A percentile compares a stretch with the other conserved stretches of the same genome.
phyloP scores from a whole-genome alignment of 495 filamentous ascomycete genomes.

The Talaromyces trachyspermus region DNA sequence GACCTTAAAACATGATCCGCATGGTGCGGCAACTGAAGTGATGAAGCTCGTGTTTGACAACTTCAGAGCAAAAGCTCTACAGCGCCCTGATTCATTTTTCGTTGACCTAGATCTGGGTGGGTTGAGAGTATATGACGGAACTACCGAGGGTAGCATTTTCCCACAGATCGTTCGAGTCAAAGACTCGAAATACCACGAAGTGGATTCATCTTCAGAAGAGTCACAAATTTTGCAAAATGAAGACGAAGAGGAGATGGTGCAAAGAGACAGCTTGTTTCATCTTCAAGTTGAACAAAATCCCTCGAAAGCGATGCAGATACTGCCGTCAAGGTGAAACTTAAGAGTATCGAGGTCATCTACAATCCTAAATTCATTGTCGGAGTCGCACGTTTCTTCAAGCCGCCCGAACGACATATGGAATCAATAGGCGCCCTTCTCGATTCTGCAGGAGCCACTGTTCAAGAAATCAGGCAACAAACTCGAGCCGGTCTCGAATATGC shows the following conservation, averaged over 20 bases:
- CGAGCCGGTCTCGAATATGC: slow-evolving; percentile 93
- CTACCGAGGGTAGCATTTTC: slow-evolving; percentile 80
- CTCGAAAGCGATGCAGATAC: slow-evolving; percentile 87
- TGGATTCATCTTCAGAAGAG: slow-evolving; percentile 24
- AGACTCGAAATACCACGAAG: slow-evolving; percentile 55
- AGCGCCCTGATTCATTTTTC: slow-evolving; percentile 83
- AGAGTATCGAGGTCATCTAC: slow-evolving; percentile 93
- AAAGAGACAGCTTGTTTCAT: slow-evolving; percentile 79
- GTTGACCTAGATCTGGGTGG: slow-evolving; percentile 85
- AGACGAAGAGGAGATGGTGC: slow-evolving; percentile 44
- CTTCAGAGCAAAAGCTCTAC: slow-evolving; percentile 79
- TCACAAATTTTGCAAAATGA: slow-evolving; percentile 50
- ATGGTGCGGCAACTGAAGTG: slow-evolving; percentile 68
- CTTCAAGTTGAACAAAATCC: slow-evolving; percentile 91
- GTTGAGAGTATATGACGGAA: slow-evolving; percentile 90
- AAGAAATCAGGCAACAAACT: slow-evolving; percentile 89
- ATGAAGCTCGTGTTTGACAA: slow-evolving; percentile 88
- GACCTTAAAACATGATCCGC: slow-evolving; percentile 81
- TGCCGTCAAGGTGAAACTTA: slow-evolving; percentile 81
- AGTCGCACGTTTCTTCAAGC: slow-evolving; percentile 88
- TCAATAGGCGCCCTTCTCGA: slow-evolving; percentile 92
- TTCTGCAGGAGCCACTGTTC: slow-evolving; percentile 87
- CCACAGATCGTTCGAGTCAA: slow-evolving; percentile 94
- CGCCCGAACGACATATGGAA: slow-evolving; percentile 95
- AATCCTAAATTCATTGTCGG: slow-evolving; percentile 89